Evolutionary conservation across 495 filamentous ascomycete genomes (phyloP), one percentile per base, ranked within the genome.

Genomic region (Ramalina intermedia): DNA sequence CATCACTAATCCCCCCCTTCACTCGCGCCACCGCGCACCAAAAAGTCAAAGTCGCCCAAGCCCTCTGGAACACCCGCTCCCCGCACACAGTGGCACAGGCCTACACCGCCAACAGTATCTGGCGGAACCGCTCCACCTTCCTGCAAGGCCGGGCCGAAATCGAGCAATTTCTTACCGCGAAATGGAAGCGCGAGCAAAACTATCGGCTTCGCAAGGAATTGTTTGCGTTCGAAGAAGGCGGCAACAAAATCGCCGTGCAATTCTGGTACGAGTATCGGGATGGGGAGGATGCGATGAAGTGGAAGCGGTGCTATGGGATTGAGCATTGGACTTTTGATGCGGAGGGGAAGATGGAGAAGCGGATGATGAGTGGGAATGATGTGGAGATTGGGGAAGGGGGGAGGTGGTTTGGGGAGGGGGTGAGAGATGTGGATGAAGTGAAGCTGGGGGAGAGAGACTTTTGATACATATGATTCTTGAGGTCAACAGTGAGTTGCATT

Each of bases 211-310:
- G 87, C 46, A 94, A 94, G 64, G 88, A 96, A 59, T 71, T 96
- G 7, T 94, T 94, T 66, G 73, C 85, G 11, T 84, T 84, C 55
- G 69, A 68, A 0, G 16, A 26, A 3, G 29, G 29, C 2, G 78
- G 75, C 43, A 73, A 86, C 59, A 75, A 68, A 56, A 93, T 90
- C 56, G 85, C 84, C 1, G 86, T 91, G 37, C 84, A 93, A 64
- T 94, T 94, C 63, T 94, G 87, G 87, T 94, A 94, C 52, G 87
- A 94, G 63, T 94, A 77, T 65, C 74, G 79, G 47, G 86, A 94
- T 57, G 64, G 62, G 6, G 51, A 72, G 1, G 82, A 86, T 51
- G 63, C 57, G 6, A 69, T 76, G 58, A 80, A 84, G 57, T 96
- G 87, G 88, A 93, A 84, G 74, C 73, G 88, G 16, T 89, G 84